Evolutionary conservation across 1,284 basidiomycete genomes (phyloP), one percentile per base, ranked within the genome.

Genomic region (Ceratobasidium sp.): DNA sequence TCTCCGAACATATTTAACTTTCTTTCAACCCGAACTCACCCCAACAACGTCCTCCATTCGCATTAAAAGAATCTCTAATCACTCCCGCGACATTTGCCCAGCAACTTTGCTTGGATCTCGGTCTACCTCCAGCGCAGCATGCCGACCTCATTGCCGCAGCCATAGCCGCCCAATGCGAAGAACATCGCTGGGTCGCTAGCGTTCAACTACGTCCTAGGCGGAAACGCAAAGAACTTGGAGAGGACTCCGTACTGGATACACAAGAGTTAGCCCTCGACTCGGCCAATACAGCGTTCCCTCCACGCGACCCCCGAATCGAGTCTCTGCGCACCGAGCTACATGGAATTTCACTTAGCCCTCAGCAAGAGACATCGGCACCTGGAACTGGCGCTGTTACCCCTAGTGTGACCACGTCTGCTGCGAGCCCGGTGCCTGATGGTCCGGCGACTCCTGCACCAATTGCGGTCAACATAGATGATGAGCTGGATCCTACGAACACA

Each of bases 81-180:
- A 91, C 89, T 52, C 95, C 96, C 0, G 89, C 92, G 75, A 84
- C 86, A 0, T 98, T 98, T 77, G 95, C 96, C 11, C 85, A 84
- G 67, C 90, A 91, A 35, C 95, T 98, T 81, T 95, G 95, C 80
- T 84, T 88, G 38, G 97, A 99, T 82, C 84, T 98, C 46, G 94
- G 94, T 72, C 85, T 99, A 18, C 88, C 92, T 2, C 76, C 81
- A 13, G 79, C 82, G 0, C 85, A 88, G 0, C 93, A 94, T 86
- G 90, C 84, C 6, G 89, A 91, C 55, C 91, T 91, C 2, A 87
- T 98, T 35, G 88, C 93, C 13, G 91, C 89, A 75, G 90, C 96
- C 79, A 98, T 99, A 77, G 87, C 90, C 61, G 89, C 92, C 41
- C 96, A 98, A 80, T 81, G 98, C 1, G 94, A 97, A 77, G 96